Percentiles rank a stretch among this genome's conserved stretches.
Evolutionary conservation across 2,329 filamentous ascomycete species (phyloP).

Genomic region (Coniochaeta pulveracea): DNA sequence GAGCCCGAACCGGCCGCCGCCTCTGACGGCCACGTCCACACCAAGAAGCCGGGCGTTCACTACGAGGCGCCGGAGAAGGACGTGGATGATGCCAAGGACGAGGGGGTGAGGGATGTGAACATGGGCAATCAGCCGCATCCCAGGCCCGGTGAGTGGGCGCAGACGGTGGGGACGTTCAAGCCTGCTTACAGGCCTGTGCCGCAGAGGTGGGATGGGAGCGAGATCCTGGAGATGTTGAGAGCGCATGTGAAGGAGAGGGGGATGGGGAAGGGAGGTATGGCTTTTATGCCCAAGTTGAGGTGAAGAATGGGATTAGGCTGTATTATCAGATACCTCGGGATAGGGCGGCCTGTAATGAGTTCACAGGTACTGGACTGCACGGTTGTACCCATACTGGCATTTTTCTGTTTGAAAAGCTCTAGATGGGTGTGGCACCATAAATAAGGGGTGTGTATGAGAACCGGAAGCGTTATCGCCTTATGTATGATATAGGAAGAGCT

Average conservation of each 20-base stretch:
- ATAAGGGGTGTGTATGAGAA: no score
- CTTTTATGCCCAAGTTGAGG: constrained; percentile 42
- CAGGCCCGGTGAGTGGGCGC: constrained; percentile 76
- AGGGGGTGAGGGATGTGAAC: constrained; percentile 14
- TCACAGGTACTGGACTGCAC: no score
- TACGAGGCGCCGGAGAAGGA: constrained; percentile 9
- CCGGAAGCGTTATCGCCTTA: no score
- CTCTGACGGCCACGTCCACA: background rate
- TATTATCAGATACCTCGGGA: no score
- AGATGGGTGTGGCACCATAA: no score
- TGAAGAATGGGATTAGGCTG: constrained; percentile 5
- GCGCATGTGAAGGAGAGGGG: constrained; percentile 61
- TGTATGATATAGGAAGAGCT: no score
- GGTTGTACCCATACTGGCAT: no score
- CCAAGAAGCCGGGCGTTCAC: constrained; percentile 6
- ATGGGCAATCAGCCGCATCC: constrained; percentile 14
- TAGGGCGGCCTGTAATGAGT: no score
- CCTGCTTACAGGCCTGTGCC: constrained; percentile 89
- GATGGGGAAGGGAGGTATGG: constrained; percentile 32
- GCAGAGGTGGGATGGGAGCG: constrained; percentile 69
- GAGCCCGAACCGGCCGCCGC: constrained; percentile 36
- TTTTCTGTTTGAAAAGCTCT: no score
- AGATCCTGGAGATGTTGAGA: constrained; percentile 66
- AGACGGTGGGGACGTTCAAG: constrained; percentile 90
- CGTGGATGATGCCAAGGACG: constrained; percentile 8